Base-by-base conservation (phyloP, 2,329 filamentous ascomycete species). In the Penicillium glabrum region DNA sequence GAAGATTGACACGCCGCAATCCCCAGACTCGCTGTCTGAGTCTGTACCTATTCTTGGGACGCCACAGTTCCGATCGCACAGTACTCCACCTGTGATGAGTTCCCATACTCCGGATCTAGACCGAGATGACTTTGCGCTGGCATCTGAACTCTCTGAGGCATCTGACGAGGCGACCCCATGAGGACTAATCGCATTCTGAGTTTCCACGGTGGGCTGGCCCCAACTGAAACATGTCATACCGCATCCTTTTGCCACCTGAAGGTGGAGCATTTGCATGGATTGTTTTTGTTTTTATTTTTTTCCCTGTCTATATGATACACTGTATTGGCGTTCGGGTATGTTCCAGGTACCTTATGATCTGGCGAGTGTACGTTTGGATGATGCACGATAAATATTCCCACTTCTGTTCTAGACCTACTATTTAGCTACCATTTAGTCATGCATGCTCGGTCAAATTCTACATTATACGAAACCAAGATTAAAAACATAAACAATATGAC, bases 51-150 rank as follows among this genome's bases (percentile, higher is more conserved):
- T 65, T 3, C 55, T 67, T 33, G 64, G 57, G 2, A 64, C 61
- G 3, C 63, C 66, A 7, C 63, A 66, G 16, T 59, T 67, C 21
- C 67, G 71, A 43, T 67, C 70, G n/a, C 68, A 63, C 14, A 73
- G 71, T 31, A 72, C 68, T 19, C 71, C 71, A 11, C 69, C 70
- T 7, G 65, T 68, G 23, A 44, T 73, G 48, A 62, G 58, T 27
- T 61, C 61, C 3, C 61, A 56, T 23, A 51, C 49, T 3, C 29
- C 51, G 21, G 59, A 55, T 6, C 23, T 61, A 19, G 57, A 61
- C 14, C 24, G 51, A 8, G 58, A 59, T 14, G 46, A 55, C 39
- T 47, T 26, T 41, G 23, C 55, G 26, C 24, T 57, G 33, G 49
- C 49, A 23, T 46, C 55, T n/a, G 57, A 57, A 37, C 19, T 46